A percentile compares a stretch with the other conserved stretches of the same genome.
These are phyloP conservation scores for Salix brachista DNA, from an alignment of 345 rosid genomes.

Conservation along the genomic window DNA sequence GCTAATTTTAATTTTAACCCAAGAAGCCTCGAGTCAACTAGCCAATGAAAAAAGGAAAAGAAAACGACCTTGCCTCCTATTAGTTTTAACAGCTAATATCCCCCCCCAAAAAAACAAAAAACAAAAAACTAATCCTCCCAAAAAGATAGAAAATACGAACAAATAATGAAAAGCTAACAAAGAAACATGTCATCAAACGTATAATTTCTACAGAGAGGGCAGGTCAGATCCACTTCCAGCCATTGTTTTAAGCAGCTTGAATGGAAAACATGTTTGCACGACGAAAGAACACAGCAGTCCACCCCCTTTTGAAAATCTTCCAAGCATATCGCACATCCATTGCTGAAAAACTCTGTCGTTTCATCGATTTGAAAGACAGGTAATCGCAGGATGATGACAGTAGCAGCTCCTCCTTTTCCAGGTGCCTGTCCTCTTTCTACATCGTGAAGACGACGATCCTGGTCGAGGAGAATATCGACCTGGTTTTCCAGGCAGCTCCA, in stretches of 20 bases:
- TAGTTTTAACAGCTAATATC: no score
- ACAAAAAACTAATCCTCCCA: not conserved
- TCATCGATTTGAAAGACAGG: not conserved
- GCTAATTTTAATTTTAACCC: no score
- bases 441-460: not conserved
- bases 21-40: no score
- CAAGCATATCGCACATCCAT: conserved; percentile 19
- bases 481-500: not conserved
- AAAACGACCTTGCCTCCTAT: not conserved
- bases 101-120: no score
- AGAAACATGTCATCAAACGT: not conserved
- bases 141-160: no score
- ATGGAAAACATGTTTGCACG: conserved; percentile 5
- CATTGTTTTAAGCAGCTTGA: conserved; percentile 2
- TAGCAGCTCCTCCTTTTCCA: not conserved
- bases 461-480: not conserved
- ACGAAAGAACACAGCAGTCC: not conserved
- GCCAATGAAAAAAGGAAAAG: no score
- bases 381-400: not conserved
- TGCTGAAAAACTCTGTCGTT: not conserved
- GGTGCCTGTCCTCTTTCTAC: not conserved
- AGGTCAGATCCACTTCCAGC: conserved; percentile 2
- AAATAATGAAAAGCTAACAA: not conserved
- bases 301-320: conserved; percentile 1
- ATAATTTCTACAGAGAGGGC: conserved; percentile 9